phyloP scores from a whole-genome alignment of 2,329 filamentous ascomycete genomes.

The Emmonsiellopsis sp. region DNA sequence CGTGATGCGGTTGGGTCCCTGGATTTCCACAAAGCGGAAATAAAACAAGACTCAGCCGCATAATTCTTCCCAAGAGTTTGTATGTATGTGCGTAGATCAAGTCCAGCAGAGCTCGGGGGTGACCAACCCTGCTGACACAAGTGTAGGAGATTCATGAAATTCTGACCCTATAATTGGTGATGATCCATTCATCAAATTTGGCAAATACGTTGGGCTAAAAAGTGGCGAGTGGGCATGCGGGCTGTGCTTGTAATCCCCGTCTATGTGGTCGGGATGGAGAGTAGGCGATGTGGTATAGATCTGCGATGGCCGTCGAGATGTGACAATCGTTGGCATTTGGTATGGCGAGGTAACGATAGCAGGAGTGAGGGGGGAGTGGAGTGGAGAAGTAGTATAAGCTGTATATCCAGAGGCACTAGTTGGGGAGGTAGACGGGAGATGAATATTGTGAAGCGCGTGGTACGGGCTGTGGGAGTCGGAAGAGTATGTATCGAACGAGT shows the following conservation, averaged over 20 bases:
- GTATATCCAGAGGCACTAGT: conserved; percentile 28
- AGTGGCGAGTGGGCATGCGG: conserved; percentile 26
- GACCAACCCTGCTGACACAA: conserved; percentile 24
- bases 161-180: conserved; percentile 19
- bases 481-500: conserved; percentile 29
- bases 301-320: conserved; percentile 24
- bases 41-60: conserved; percentile 7
- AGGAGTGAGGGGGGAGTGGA: conserved; percentile 30
- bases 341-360: conserved; percentile 29
- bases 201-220: conserved; percentile 28
- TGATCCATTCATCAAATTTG: conserved; percentile 23
- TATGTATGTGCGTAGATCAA: conserved; percentile 13
- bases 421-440: conserved; percentile 25
- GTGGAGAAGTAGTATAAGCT: conserved; percentile 30
- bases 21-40: conserved; percentile 5
- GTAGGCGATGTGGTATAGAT: conserved; percentile 28
- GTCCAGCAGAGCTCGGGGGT: conserved; percentile 28
- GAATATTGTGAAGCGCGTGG: conserved; percentile 22
- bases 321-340: conserved; percentile 22
- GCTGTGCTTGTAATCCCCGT: conserved; percentile 23
- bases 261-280: conserved; percentile 25
- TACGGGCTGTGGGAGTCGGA: conserved; percentile 27
- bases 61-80: conserved; percentile 1
- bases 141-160: conserved; percentile 22
- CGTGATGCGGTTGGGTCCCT: conserved; percentile 5